These are phyloP conservation scores for Polyplosphaeria fusca DNA, from an alignment of 495 filamentous ascomycete species.

Conservation along the genomic window DNA sequence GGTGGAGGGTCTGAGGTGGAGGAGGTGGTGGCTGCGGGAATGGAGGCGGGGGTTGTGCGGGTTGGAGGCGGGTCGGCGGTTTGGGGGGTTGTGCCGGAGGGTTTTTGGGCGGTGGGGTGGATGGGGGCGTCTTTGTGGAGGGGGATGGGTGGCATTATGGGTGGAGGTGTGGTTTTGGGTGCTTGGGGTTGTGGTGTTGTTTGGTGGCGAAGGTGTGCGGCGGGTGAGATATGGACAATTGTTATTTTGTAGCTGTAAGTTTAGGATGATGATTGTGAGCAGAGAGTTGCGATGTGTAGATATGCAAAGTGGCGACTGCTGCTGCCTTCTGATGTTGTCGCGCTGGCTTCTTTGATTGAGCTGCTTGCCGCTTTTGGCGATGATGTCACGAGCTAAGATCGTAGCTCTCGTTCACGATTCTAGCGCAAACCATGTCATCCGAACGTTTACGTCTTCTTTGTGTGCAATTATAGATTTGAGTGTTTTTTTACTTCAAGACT, in stretches of 20 bases:
- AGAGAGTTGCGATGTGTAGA: not conserved
- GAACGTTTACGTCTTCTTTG: too few relatives aligned
- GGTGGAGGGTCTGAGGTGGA: slow-evolving; percentile 9
- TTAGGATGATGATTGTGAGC: not conserved
- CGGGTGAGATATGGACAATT: not conserved
- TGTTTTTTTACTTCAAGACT: too few relatives aligned
- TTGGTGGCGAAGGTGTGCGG: not conserved
- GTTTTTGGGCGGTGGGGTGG: slow-evolving; percentile 5
- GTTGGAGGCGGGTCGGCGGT: slow-evolving; percentile 19
- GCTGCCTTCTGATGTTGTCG: slow-evolving; percentile 14
- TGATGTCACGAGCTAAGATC: slow-evolving; percentile 20
- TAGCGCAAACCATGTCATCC: not conserved
- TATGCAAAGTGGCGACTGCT: not conserved
- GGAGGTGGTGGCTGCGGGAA: slow-evolving; percentile 8
- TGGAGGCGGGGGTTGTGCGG: slow-evolving; percentile 10
- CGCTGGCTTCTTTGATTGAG: slow-evolving; percentile 11
- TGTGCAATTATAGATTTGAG: too few relatives aligned
- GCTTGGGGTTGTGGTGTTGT: not conserved
- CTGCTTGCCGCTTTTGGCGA: slow-evolving; percentile 15
- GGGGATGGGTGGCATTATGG: slow-evolving; percentile 25
- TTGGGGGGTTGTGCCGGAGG: slow-evolving; percentile 18
- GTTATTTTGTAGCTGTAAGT: not conserved
- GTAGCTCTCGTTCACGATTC: not conserved
- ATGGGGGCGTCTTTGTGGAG: slow-evolving; percentile 31
- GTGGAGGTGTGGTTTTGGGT: not conserved